Evolutionary conservation across 805 yeast genomes (phyloP).

Genomic region (Vanderwaltozyma yarrowii): DNA sequence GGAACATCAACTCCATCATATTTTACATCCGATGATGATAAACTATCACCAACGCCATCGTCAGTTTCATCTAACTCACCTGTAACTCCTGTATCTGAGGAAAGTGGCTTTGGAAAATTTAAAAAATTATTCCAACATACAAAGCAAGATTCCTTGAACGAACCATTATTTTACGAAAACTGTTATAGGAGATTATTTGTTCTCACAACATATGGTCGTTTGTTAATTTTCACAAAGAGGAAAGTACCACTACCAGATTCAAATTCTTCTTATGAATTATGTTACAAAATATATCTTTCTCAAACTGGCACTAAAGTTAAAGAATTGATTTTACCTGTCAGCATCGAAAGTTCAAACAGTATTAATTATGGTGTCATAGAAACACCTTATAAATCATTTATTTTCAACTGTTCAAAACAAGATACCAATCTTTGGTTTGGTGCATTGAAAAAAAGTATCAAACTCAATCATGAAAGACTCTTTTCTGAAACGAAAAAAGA

Average conservation of each 20-base stretch:
- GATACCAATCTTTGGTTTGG: slow-evolving; percentile 52
- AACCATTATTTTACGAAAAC: slow-evolving; percentile 21
- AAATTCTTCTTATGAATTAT: slow-evolving; percentile 34
- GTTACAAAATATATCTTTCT: slow-evolving; percentile 44
- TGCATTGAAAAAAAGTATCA: slow-evolving; percentile 39
- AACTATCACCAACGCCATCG: background rate
- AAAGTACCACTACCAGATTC: slow-evolving; percentile 26
- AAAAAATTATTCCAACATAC: slow-evolving; percentile 22
- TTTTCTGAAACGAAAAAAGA: slow-evolving; percentile 5
- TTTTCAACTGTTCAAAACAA: slow-evolving; percentile 43
- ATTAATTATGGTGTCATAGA: slow-evolving; percentile 40
- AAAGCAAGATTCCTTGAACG: slow-evolving; percentile 14
- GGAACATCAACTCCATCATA: background rate
- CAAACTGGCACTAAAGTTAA: slow-evolving; percentile 45
- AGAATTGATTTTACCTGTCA: slow-evolving; percentile 37
- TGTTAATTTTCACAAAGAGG: slow-evolving; percentile 39
- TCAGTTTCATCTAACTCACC: background rate
- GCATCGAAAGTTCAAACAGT: slow-evolving; percentile 30
- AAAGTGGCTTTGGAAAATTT: slow-evolving; percentile 16
- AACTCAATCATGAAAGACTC: slow-evolving; percentile 34
- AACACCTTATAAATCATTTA: slow-evolving; percentile 44
- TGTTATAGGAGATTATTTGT: slow-evolving; percentile 41
- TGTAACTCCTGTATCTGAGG: slow-evolving; percentile 2
- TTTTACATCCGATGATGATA: background rate
- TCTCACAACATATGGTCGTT: slow-evolving; percentile 55